Evolutionary conservation across 148 eudicot species (phyloP), one percentile per base, ranked within the genome.

Genomic region (Dysphania ambrosioides): DNA sequence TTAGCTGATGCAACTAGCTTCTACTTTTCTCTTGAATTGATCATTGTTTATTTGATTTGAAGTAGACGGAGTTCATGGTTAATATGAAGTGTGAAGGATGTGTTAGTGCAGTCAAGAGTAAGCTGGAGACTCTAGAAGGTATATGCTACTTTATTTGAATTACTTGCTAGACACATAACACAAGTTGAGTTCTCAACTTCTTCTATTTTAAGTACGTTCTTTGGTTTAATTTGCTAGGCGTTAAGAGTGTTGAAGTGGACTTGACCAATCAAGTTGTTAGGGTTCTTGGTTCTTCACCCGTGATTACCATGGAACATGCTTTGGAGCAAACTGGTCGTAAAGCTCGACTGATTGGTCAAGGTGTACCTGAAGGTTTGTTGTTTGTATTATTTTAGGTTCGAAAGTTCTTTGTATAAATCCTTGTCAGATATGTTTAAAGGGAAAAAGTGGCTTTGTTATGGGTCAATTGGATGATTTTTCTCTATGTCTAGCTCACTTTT

Each of bases 31-130:
- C 60, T 44, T 11, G 4, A n/a, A 49, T 6, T 31, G n/a, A 10
- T 9, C 16, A 23, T 47, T 6, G 16, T 64, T 65, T 75, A 44
- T 44, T 26, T 49, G 4, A 44, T 31, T 21, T 67, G 31, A 38
- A 68, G 65, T 90, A 94, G 98, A 94, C 97, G 21, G 98, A 94
- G 78, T 94, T 87, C 68, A 88, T 94, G 98, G 98, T 94, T 83
- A 96, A 94, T 78, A 94, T 94, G 97, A 83, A 80, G 74, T 89
- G 99, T 75, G 96, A 95, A 70, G 94, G 94, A 30, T 92, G 99
- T 84, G 97, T 92, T 31, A 85, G 73, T 32, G 82, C 97, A 26
- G 97, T 95, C 56, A 89, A 83, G 82, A 85, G 69, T 75, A 95
- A 92, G 73, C 66, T 95, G 74, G 83, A 85, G 78, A 89, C 90